Percentiles rank a stretch among this genome's conserved stretches.
phyloP scores from a whole-genome alignment of 805 yeast species.

The Wickerhamiella dianesei region DNA sequence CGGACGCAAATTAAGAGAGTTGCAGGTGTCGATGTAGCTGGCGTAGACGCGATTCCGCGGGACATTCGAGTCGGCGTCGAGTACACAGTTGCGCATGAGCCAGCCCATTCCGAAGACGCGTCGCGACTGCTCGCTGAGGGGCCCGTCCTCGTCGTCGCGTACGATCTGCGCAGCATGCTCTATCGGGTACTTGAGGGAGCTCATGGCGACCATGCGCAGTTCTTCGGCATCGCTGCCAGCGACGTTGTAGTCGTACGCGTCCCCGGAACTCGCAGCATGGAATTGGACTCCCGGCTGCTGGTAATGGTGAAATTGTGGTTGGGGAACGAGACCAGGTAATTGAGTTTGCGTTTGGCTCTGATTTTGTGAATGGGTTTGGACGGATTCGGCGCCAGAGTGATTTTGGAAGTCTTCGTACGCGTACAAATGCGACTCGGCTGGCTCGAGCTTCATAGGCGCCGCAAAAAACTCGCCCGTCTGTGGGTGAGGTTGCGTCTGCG shows the following conservation, averaged over 20 bases:
- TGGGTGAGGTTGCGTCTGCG: neutral
- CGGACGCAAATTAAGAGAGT: constrained; percentile 40
- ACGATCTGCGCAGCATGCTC: constrained; percentile 11
- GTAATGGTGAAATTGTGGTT: neutral
- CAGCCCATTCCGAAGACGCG: constrained; percentile 77
- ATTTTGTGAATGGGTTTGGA: too few relatives aligned
- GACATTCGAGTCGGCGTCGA: constrained; percentile 38
- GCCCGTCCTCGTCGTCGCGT: constrained; percentile 11
- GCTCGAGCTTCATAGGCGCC: neutral
- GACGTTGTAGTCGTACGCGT: neutral
- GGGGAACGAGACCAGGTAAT: too few relatives aligned
- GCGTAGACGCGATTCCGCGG: constrained; percentile 59
- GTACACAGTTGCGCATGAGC: constrained; percentile 52
- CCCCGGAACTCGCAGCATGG: neutral
- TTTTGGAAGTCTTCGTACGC: neutral
- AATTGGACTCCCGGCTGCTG: neutral
- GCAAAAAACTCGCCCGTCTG: neutral
- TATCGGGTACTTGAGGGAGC: constrained; percentile 10
- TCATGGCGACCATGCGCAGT: constrained; percentile 9
- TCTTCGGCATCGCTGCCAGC: constrained; percentile 3
- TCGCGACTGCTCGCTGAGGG: constrained; percentile 23
- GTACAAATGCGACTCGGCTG: neutral
- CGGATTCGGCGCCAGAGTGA: too few relatives aligned
- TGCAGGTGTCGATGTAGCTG: constrained; percentile 46
- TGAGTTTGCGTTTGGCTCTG: too few relatives aligned